Conservation (phyloP, 2,329 filamentous ascomycete genomes). For the Trichoderma afroharzianum region DNA sequence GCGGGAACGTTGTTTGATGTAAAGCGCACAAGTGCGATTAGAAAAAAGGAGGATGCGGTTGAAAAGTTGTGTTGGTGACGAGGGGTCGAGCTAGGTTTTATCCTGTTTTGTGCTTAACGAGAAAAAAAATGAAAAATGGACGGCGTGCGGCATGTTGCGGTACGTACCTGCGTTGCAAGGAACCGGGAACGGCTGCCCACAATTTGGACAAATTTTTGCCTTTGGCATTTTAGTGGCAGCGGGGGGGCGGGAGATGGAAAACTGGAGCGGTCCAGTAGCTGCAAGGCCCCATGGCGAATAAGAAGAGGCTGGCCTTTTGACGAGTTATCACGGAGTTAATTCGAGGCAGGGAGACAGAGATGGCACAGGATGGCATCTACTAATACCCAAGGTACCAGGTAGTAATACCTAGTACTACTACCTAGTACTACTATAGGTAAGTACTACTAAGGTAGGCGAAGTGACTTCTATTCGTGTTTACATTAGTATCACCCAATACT, state of each 20-base stretch:
- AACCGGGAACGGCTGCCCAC: conserved; percentile 10
- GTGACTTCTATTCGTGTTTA: background rate
- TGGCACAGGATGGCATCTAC: background rate
- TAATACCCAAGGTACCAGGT: background rate
- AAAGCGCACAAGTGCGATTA: background rate
- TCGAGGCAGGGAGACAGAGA: background rate
- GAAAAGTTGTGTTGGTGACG: conserved; percentile 15
- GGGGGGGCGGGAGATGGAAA: background rate
- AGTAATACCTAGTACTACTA: too few relatives aligned
- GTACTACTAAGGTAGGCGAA: too few relatives aligned
- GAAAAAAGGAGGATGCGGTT: conserved; percentile 8
- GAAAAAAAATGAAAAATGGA: background rate
- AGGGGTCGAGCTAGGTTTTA: conserved; percentile 16
- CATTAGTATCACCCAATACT: background rate
- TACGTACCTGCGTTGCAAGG: conserved; percentile 10
- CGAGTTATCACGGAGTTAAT: background rate
- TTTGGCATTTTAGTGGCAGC: background rate
- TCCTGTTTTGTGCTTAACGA: background rate
- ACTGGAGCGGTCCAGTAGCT: background rate
- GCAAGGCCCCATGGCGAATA: background rate
- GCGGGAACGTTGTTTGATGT: background rate
- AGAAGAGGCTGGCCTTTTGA: background rate
- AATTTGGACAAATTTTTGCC: background rate
- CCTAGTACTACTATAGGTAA: too few relatives aligned
- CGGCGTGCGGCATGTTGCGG: background rate